Conservation (phyloP, 495 filamentous ascomycete species). For the Astrothelium macrocarpum region DNA sequence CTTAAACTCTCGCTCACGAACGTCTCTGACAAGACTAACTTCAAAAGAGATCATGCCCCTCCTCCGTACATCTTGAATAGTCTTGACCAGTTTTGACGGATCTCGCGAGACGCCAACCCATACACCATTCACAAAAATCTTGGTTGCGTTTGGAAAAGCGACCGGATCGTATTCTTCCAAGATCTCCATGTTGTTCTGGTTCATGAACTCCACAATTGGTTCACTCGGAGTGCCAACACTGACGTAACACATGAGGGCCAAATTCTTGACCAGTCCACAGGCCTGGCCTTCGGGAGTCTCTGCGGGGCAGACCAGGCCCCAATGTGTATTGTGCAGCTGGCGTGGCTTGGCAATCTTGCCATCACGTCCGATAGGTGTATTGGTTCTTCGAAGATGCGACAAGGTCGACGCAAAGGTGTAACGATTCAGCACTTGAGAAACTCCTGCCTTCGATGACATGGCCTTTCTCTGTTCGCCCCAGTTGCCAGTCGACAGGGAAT, state of each 20-base stretch:
- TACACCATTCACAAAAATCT: constrained; percentile 94
- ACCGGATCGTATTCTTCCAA: constrained; percentile 92
- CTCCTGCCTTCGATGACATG: constrained; percentile 82
- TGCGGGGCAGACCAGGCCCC: constrained; percentile 94
- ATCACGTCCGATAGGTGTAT: constrained; percentile 94
- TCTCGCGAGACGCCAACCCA: constrained; percentile 91
- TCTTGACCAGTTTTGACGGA: constrained; percentile 65
- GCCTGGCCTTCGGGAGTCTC: constrained; percentile 98
- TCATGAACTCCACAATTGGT: constrained; percentile 91
- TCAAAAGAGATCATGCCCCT: constrained; percentile 72
- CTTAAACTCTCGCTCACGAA: constrained; percentile 94
- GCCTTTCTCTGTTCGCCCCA: constrained; percentile 99
- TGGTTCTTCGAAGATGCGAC: constrained; percentile 91
- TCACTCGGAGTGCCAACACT: constrained; percentile 84
- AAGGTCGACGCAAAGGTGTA: constrained; percentile 95
- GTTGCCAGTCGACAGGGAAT: constrained; percentile 96
- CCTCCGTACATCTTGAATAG: constrained; percentile 67
- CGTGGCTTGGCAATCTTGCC: constrained; percentile 97
- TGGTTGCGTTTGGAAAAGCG: constrained; percentile 82
- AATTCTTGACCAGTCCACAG: constrained; percentile 95
- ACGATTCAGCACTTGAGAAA: constrained; percentile 95
- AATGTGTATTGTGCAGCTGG: constrained; percentile 97
- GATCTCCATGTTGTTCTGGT: constrained; percentile 84
- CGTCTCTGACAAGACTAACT: constrained; percentile 87
- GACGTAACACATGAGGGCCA: constrained; percentile 96